Conservation (phyloP, 2,329 filamentous ascomycete species). For the Alternaria longipes region DNA sequence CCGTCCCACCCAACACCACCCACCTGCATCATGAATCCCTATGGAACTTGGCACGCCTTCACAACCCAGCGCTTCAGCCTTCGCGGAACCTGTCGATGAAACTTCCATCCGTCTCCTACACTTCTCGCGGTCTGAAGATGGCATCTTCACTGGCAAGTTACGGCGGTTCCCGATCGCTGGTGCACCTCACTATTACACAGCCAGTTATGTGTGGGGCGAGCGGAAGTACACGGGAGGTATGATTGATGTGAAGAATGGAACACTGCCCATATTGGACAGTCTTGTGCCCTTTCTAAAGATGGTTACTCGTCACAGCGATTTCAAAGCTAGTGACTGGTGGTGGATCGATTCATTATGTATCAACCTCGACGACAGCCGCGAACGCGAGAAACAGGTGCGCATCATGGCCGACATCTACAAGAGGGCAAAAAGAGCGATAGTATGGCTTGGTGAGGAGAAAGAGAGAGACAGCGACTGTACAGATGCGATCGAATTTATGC, state of each 20-base stretch:
- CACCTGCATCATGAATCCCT: not conserved
- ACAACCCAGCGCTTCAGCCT: not conserved
- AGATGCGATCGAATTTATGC: slow-evolving; percentile 37
- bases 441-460: slow-evolving; percentile 40
- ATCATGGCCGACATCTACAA: slow-evolving; percentile 47
- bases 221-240: too few relatives aligned
- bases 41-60: not conserved
- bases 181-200: slow-evolving; percentile 41
- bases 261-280: too few relatives aligned
- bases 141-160: slow-evolving; percentile 25
- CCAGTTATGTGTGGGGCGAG: slow-evolving; percentile 26
- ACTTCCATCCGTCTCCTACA: slow-evolving; percentile 37
- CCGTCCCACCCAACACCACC: not conserved
- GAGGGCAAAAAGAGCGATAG: slow-evolving; percentile 27
- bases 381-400: slow-evolving; percentile 42
- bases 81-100: slow-evolving; percentile 9
- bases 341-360: slow-evolving; percentile 47
- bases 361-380: slow-evolving; percentile 35
- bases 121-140: slow-evolving; percentile 20
- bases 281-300: too few relatives aligned
- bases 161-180: slow-evolving; percentile 33
- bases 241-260: too few relatives aligned
- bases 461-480: slow-evolving; percentile 34
- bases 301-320: too few relatives aligned
- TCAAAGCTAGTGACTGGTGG: slow-evolving; percentile 11